These are phyloP conservation scores for Vigna unguiculata DNA, from an alignment of 306 rosid species.

Conservation along the genomic window DNA sequence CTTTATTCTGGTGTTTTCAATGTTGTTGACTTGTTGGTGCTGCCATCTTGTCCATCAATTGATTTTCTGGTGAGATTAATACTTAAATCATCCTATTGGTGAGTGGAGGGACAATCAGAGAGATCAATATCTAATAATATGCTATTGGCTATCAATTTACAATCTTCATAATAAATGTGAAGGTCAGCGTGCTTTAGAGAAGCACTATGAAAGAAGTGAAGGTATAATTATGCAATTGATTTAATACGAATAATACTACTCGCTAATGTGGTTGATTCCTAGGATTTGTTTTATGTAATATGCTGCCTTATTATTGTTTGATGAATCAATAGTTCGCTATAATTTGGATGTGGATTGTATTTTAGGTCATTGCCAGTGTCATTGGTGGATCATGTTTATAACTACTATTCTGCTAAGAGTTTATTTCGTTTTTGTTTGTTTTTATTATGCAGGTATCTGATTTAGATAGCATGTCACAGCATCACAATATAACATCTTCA, in stretches of 20 bases:
- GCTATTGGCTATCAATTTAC: constrained; percentile 6
- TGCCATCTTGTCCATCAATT: constrained; percentile 24
- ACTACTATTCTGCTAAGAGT: constrained; percentile 26
- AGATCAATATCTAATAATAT: constrained; percentile 20
- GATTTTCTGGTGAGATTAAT: constrained; percentile 14
- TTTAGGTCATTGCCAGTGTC: constrained; percentile 34
- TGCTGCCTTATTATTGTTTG: constrained; percentile 14
- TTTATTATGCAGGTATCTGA: constrained; percentile 52
- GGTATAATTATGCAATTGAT: not conserved
- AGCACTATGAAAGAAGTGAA: constrained; percentile 23
- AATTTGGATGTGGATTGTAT: constrained; percentile 5
- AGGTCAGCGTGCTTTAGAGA: constrained; percentile 24
- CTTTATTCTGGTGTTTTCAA: constrained; percentile 4
- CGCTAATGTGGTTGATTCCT: not conserved
- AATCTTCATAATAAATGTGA: constrained; percentile 17
- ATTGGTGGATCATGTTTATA: constrained; percentile 19
- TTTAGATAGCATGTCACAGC: constrained; percentile 46
- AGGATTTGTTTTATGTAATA: constrained; percentile 20
- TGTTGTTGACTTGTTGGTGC: not conserved
- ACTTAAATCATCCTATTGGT: not conserved
- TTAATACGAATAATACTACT: not conserved
- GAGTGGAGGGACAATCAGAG: constrained; percentile 6
- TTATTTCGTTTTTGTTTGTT: constrained; percentile 32
- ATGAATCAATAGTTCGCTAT: constrained; percentile 23
- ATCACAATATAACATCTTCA: constrained; percentile 52